Conservation (phyloP, 176 grass and related monocot genomes). For the Carex cristatella region DNA sequence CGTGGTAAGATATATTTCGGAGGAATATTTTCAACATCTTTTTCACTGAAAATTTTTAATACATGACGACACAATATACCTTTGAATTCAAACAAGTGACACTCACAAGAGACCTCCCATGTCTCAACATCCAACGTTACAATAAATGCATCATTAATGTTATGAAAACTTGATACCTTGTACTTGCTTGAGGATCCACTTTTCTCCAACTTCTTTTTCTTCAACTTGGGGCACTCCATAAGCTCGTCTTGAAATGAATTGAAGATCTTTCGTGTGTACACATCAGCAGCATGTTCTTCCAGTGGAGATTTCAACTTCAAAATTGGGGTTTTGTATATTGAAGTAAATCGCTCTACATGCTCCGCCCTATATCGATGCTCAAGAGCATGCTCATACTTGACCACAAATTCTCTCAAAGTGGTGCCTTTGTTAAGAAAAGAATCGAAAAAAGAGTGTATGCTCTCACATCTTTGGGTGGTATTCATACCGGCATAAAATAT, state of each 20-base stretch:
- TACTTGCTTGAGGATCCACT: neutral
- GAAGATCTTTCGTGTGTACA: neutral
- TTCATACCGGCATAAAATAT: neutral
- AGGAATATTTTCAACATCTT: neutral
- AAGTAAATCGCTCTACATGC: neutral
- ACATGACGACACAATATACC: neutral
- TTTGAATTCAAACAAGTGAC: constrained; percentile 5
- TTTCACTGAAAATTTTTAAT: neutral
- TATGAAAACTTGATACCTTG: neutral
- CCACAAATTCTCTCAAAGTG: neutral
- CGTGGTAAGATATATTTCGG: neutral
- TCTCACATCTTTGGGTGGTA: neutral
- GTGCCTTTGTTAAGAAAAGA: neutral
- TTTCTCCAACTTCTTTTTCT: neutral
- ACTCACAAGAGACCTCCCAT: neutral
- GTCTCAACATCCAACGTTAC: neutral
- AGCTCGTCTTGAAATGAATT: neutral
- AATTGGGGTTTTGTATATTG: neutral
- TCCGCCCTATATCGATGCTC: neutral
- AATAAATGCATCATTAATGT: neutral
- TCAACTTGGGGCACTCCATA: neutral
- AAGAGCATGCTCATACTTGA: constrained; percentile 6
- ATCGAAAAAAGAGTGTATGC: neutral
- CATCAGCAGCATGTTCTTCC: neutral
- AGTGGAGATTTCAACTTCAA: neutral